Base-by-base conservation (phyloP, 2,329 filamentous ascomycete genomes). In the Chrysoporthe puriensis region DNA sequence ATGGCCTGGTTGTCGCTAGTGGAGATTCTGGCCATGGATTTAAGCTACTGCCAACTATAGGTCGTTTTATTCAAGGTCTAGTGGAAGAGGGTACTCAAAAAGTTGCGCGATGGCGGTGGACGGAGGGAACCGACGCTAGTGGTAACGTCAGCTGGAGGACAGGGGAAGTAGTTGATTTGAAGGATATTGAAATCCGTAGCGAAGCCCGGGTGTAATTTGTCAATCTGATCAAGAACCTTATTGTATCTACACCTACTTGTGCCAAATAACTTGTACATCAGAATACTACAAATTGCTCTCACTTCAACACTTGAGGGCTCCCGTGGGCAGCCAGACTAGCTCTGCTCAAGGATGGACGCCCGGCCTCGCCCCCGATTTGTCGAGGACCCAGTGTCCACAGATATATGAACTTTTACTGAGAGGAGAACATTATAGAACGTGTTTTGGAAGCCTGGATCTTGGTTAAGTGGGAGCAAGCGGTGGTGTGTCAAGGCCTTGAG, bases 1-100 rank as follows among this genome's bases (percentile, higher is more conserved):
- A 77, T 1, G 82, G 80, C 0, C 78, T 89, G 2, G 74, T 89
- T 2, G 73, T 88, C 0, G 70, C 85, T 0, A 83, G 84, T 0
- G 87, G 87, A 0, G 87, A 89, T 72, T 89, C 86, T 1, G 87
- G 86, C 0, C 87, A 90, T 72, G 85, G 83, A 0, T 88, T 88
- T 74, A 89, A 89, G 76, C 87, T 89, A 84, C 80, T 89, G 61
- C 87, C 86, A 0, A 80, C 88, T 34, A 78, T 87, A n/a, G 86
- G 87, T 0, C 74, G 77, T n/a, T 89, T 84, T 80, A 81, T 88
- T 1, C 78, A 75, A 56, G 78, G 82, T 13, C 71, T 88, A 5
- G 62, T 89, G 0, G 77, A 80, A 32, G 76, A 79, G 1, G 76
- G 78, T 0, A 72, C 76, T 50, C 86, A 88, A 74, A 74, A 73